Conservation (phyloP, 768 basidiomycete species). For the Gelatoporia subvermispora region DNA sequence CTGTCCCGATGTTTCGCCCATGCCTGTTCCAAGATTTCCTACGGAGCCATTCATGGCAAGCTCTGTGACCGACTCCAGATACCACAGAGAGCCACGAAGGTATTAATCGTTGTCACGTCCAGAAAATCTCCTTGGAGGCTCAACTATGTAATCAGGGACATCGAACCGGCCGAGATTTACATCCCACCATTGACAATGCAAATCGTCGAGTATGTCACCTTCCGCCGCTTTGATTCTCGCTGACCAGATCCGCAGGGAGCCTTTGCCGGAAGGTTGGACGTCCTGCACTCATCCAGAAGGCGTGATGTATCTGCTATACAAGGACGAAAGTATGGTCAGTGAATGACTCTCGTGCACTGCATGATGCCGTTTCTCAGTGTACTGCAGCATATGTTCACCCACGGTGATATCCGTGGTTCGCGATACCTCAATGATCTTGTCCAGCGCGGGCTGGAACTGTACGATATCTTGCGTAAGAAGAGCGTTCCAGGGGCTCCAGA, state of each 20-base stretch:
- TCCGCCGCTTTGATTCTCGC: too few relatives aligned
- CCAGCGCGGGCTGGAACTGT: constrained; percentile 25
- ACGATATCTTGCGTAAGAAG: constrained; percentile 9
- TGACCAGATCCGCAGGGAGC: constrained; percentile 1
- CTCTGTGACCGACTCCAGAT: too few relatives aligned
- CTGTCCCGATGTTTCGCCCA: too few relatives aligned
- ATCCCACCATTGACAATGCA: too few relatives aligned
- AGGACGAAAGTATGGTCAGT: constrained; percentile 37
- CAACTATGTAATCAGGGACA: too few relatives aligned
- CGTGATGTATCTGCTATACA: constrained; percentile 46
- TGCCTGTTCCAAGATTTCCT: too few relatives aligned
- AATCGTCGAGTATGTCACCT: too few relatives aligned
- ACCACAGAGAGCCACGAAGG: too few relatives aligned
- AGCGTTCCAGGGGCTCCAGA: constrained; percentile 27
- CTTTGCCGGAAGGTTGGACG: constrained; percentile 32
- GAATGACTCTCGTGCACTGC: background rate
- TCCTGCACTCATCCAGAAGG: constrained; percentile 56
- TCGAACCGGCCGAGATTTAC: too few relatives aligned
- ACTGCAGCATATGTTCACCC: constrained; percentile 46
- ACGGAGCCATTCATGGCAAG: too few relatives aligned
- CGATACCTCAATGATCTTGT: constrained; percentile 30
- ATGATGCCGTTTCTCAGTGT: background rate
- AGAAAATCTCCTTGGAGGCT: too few relatives aligned
- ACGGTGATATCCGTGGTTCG: constrained; percentile 43
- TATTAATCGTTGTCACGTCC: too few relatives aligned